Evolutionary conservation across 2,329 filamentous ascomycete genomes (phyloP), one percentile per base, ranked within the genome.

Genomic region (Fonsecaea pedrosoi): DNA sequence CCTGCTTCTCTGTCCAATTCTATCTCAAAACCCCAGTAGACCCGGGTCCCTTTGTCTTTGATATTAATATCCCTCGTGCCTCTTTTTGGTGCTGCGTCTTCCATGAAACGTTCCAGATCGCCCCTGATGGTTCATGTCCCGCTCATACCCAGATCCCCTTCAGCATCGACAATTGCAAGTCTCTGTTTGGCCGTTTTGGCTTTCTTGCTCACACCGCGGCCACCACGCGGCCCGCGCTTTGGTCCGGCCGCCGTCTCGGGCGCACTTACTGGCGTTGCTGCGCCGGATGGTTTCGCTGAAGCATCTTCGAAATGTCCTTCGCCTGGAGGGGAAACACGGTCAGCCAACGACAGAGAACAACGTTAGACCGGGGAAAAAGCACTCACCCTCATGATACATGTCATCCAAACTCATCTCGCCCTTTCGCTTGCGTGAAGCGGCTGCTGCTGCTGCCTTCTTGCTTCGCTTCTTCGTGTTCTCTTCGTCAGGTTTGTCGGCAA

Each of bases 321-420:
- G 74, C 94, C 94, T 98, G 75, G 61, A 69, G 66, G 42, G 40
- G 60, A 57, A 54, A 12, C 35, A 55, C 25, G 18, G 64, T 74
- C 59, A 73, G 67, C 58, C 69, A 60, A 68, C 50, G 55, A n/a
- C 38, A 60, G 15, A 53, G 72, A 67, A 70, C 13, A 68, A 57
- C 25, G 25, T 25, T 25, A 25, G 25, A 25, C 25, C 25, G 25
- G 48, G 59, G 53, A 9, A 5, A 30, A 53, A 42, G 32, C n/a
- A 82, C 92, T 89, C 79, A 97, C 95, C 95, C 85, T 99, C 95
- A 78, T 99, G 95, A 81, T 99, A 99, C 92, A 99, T 93, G 77
- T 97, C 94, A 78, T 98, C 95, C 79, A 98, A 82, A 75, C 85
- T 88, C 70, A 89, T 81, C 77, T 89, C 87, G 62, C 79, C 78